phyloP scores from a whole-genome alignment of 2,329 filamentous ascomycete genomes.

The Blastomyces silverae region DNA sequence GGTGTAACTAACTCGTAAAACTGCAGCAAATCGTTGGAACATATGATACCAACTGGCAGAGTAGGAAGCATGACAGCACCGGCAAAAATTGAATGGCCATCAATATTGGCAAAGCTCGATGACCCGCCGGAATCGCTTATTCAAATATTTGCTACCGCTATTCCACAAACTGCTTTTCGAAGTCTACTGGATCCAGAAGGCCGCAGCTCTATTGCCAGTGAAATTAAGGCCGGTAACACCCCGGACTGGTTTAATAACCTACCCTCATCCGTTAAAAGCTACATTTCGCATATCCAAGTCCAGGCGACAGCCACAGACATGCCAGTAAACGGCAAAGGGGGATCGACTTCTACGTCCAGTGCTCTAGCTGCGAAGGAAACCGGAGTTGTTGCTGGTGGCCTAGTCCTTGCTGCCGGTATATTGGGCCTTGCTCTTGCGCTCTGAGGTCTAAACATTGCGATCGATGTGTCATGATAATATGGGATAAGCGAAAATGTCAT shows the following conservation, averaged over 20 bases:
- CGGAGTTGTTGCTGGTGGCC: constrained; percentile 20
- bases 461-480: background rate
- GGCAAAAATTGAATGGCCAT: background rate
- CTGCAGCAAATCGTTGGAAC: background rate
- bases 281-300: constrained; percentile 22
- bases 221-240: constrained; percentile 30
- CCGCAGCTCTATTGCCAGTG: constrained; percentile 29
- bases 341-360: constrained; percentile 16
- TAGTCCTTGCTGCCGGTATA: constrained; percentile 24
- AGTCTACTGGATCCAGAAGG: constrained; percentile 28
- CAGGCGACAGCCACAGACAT: background rate
- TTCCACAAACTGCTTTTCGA: constrained; percentile 29
- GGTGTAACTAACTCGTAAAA: background rate
- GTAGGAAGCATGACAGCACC: background rate
- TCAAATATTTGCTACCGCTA: constrained; percentile 28
- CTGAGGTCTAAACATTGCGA: constrained; percentile 12
- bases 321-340: constrained; percentile 6
- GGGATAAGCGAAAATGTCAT: background rate
- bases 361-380: constrained; percentile 23
- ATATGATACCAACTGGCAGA: background rate
- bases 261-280: constrained; percentile 30
- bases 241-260: constrained; percentile 31
- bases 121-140: constrained; percentile 30
- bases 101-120: constrained; percentile 5
- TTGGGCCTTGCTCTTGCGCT: constrained; percentile 26